phyloP scores from a whole-genome alignment of 768 basidiomycete species.

The Serpula lacrymans region DNA sequence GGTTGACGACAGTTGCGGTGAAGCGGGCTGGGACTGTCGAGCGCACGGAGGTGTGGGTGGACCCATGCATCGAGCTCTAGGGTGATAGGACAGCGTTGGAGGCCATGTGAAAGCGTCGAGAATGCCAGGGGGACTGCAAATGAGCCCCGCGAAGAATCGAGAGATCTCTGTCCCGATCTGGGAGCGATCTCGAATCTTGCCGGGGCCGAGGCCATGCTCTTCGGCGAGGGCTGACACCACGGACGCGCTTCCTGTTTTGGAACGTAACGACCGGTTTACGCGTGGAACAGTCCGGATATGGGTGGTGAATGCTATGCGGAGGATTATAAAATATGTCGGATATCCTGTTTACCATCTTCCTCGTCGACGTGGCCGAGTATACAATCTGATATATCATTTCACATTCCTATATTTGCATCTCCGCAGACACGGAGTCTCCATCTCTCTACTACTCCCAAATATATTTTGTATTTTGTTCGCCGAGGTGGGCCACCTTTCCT shows the following conservation, averaged over 20 bases:
- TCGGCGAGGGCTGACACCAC: constrained; percentile 27
- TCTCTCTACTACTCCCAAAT: constrained; percentile 18
- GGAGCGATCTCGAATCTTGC: constrained; percentile 42
- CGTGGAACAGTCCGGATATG: constrained; percentile 42
- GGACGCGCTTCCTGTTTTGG: constrained; percentile 35
- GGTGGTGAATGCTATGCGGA: constrained; percentile 22
- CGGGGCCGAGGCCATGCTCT: constrained; percentile 38
- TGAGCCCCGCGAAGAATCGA: constrained; percentile 33
- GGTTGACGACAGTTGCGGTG: no score
- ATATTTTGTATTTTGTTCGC: constrained; percentile 20
- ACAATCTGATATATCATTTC: constrained; percentile 19
- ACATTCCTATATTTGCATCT: constrained; percentile 26
- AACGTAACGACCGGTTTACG: constrained; percentile 40
- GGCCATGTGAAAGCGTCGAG: constrained; percentile 10
- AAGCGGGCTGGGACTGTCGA: background rate
- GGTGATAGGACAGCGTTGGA: constrained; percentile 1
- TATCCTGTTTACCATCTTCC: constrained; percentile 24
- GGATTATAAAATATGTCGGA: constrained; percentile 18
- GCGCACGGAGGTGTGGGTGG: no score
- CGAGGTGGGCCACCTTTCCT: constrained; percentile 6
- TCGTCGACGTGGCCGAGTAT: constrained; percentile 34
- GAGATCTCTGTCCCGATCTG: constrained; percentile 32
- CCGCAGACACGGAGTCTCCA: constrained; percentile 21
- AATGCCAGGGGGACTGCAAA: no score
- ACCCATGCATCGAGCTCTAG: constrained; percentile 18